Evolutionary conservation across 2,329 filamentous ascomycete genomes (phyloP).

Genomic region (Fusarium sp.): DNA sequence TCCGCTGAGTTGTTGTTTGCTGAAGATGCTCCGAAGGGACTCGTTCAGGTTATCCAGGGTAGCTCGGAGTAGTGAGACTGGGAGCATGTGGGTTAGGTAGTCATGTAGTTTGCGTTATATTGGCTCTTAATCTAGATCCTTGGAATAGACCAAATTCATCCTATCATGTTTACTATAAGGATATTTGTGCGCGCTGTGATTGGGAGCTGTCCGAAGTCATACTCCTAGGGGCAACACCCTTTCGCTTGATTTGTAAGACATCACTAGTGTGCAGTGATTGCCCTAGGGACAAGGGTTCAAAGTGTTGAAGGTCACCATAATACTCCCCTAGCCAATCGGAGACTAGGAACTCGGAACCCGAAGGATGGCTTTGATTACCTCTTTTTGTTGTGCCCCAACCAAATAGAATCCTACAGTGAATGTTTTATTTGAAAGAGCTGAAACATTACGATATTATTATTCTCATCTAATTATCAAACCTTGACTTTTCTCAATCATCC

Average conservation of each 20-base stretch:
- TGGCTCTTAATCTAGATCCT: background rate
- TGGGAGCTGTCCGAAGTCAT: too few species aligned
- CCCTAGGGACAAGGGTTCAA: background rate
- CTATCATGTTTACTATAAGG: too few species aligned
- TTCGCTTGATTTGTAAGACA: too few species aligned
- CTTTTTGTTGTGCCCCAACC: background rate
- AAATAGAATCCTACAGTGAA: background rate
- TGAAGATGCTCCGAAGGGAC: background rate
- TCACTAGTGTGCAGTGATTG: background rate
- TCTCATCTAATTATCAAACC: too few species aligned
- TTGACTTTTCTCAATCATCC: too few species aligned
- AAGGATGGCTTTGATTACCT: background rate
- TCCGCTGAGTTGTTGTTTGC: background rate
- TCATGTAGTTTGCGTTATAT: background rate
- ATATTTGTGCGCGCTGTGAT: too few species aligned
- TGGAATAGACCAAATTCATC: too few species aligned
- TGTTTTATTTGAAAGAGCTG: background rate
- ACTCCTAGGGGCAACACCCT: too few species aligned
- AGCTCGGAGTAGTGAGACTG: background rate
- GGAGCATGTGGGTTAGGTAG: background rate
- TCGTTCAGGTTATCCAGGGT: background rate
- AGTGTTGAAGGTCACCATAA: background rate
- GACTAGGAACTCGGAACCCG: background rate
- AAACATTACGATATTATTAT: too few species aligned
- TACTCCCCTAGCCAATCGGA: background rate